Evolutionary conservation across 495 filamentous ascomycete genomes (phyloP), one percentile per base, ranked within the genome.

Genomic region (Neurospora pannonica): DNA sequence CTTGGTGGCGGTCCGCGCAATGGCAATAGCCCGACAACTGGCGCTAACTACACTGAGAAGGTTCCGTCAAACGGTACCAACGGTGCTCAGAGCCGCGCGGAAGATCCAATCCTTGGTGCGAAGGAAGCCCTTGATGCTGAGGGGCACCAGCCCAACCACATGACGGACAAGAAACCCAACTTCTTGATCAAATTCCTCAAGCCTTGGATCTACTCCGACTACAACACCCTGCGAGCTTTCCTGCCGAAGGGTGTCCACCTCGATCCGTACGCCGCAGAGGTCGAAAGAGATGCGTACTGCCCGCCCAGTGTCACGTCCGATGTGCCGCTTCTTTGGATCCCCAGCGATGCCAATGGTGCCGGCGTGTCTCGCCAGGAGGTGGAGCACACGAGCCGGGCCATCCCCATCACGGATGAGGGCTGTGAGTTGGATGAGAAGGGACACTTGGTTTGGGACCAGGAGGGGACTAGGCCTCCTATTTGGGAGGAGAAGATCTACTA

Each of bases 331-430:
- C 85, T 98, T 37, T 97, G 95, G 95, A 91, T 98, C 73, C 93
- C 94, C 7, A 86, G 87, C 70, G 95, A 98, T 78, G 82, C 86
- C 2, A 67, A 67, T 11, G 54, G 54, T 67, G 84, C 91, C 73
- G 95, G 95, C 70, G 86, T 97, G 48, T 92, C 89, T 54, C 86
- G 86, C 81, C 91, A 95, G 82, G 95, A 97, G 85, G 84, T 94
- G 69, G 84, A 84, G 21, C 91, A 94, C 78, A 92, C 90, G 19
- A 83, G 85, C 76, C 88, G 87, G 74, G 90, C 92, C 48, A 92
- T 97, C 70, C 87, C 89, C 5, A 94, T 94, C 76, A 94, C 92
- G 0, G 94, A 98, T 81, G 92, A 97, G 78, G 93, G 92, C 31
- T 92, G 94, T 42, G 89, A 86, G 75, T 83, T 98, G 70, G 90